Percentiles rank a stretch among this genome's conserved stretches.
Evolutionary conservation across 108 stramenopile species (phyloP).

Genomic region (Mediolabrus comicus): DNA sequence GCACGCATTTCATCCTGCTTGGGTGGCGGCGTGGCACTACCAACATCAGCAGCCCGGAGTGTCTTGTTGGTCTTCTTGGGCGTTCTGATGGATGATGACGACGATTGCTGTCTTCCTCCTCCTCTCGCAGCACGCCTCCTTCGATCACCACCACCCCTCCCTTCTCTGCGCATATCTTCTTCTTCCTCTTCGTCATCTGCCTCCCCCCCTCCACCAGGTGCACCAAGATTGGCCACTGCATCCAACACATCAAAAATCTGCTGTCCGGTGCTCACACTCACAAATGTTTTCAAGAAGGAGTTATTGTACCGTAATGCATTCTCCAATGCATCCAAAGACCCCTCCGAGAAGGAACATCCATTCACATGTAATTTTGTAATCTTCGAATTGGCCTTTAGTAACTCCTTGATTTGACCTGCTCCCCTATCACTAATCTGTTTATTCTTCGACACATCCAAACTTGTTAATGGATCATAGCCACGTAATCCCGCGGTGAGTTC

Average conservation of each 20-base stretch:
- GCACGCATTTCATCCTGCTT: not conserved
- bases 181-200: not conserved
- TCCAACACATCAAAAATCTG: not conserved
- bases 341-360: constrained; percentile 5
- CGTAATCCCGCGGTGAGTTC: constrained; percentile 12
- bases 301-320: constrained; percentile 13
- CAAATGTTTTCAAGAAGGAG: constrained; percentile 12
- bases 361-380: constrained; percentile 9
- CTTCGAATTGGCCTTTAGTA: constrained; percentile 4
- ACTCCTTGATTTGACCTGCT: not conserved
- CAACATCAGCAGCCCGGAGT: not conserved
- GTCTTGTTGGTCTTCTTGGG: not conserved
- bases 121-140: not conserved
- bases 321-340: constrained; percentile 7
- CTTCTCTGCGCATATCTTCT: not conserved
- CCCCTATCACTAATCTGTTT: constrained; percentile 3
- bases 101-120: not conserved
- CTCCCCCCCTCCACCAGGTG: not conserved
- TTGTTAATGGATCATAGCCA: constrained; percentile 2
- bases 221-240: not conserved
- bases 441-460: constrained; percentile 5
- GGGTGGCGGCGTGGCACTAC: not conserved
- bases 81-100: not conserved
- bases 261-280: not conserved
- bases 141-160: not conserved